A percentile compares a stretch with the other conserved stretches of the same genome.
phyloP scores from a whole-genome alignment of 1,284 basidiomycete genomes.

The Sanghuangporus weigelae region DNA sequence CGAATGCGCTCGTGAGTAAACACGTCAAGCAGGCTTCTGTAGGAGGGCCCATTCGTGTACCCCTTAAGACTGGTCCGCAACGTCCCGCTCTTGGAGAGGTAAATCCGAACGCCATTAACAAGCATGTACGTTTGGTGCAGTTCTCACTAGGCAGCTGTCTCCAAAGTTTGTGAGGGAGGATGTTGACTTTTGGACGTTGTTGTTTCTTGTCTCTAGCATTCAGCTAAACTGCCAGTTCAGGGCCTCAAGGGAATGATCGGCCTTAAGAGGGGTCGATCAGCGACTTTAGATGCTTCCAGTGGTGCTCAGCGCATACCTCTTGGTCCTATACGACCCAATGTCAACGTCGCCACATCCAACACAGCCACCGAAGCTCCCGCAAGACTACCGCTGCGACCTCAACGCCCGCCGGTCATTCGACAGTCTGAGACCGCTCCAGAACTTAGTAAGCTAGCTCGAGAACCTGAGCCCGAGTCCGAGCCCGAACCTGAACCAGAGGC shows the following conservation, averaged over 20 bases:
- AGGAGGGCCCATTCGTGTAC: slow-evolving; percentile 38
- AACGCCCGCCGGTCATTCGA: slow-evolving; percentile 36
- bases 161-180: neutral
- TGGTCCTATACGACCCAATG: slow-evolving; percentile 45
- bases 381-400: slow-evolving; percentile 27
- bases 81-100: slow-evolving; percentile 69
- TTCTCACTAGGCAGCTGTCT: neutral
- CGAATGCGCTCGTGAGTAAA: slow-evolving; percentile 48
- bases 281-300: slow-evolving; percentile 52
- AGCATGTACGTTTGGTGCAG: slow-evolving; percentile 49
- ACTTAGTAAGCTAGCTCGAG: slow-evolving; percentile 33
- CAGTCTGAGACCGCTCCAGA: slow-evolving; percentile 27
- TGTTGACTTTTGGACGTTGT: neutral
- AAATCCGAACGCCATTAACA: slow-evolving; percentile 63
- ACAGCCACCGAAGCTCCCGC: slow-evolving; percentile 21
- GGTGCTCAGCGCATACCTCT: slow-evolving; percentile 61
- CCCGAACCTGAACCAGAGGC: slow-evolving; percentile 9
- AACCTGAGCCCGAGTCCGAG: slow-evolving; percentile 28
- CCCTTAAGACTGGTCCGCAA: slow-evolving; percentile 31
- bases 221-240: slow-evolving; percentile 24
- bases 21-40: slow-evolving; percentile 55
- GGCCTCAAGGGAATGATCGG: slow-evolving; percentile 36
- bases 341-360: slow-evolving; percentile 30
- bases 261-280: slow-evolving; percentile 56
- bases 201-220: slow-evolving; percentile 14